Evolutionary conservation across 2,329 filamentous ascomycete genomes (phyloP), one percentile per base, ranked within the genome.

Genomic region (Stachybotrys chartarum): DNA sequence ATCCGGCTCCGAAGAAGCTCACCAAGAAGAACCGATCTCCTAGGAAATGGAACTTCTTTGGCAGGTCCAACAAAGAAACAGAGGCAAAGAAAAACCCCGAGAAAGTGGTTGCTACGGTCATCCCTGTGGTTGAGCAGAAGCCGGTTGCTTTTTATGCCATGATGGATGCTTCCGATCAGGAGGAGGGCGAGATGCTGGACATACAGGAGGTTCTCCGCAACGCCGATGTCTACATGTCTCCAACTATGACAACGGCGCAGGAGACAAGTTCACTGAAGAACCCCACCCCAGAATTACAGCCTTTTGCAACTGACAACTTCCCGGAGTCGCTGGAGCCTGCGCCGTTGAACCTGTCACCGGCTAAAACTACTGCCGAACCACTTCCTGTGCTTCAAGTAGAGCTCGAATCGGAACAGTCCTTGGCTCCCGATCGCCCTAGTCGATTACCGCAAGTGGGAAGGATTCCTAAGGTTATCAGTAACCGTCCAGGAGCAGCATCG

Each of bases 371-470:
- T 30, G 45, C 49, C n/a, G 61, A 56, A 18, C 57, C 58, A 48
- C 53, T 54, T 14, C 47, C 58, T 30, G 52, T 45, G 47, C 48
- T 52, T 12, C 55, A 53, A 18, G 54, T 39, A 44, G 42, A 39
- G 16, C 49, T 30, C 42, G 50, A 55, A 35, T 6, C 54, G 6
- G 44, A 49, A 32, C 24, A 53, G 30, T 59, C 50, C 45, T 30
- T 55, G n/a, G 56, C 17, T 42, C 52, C 57, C 30, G 60, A 58
- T 11, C 61, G 65, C 31, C 69, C 66, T 7, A 89, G 84, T 65
- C 81, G 91, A 55, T 75, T 96, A 17, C 84, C 86, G 31, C 90
- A 93, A 61, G 85, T 96, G 50, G 92, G 91, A 8, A 84, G 92
- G 16, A 96, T 96, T 53, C 92, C 92, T 8, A 85, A 85, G 63